Base-by-base conservation (phyloP, 345 rosid species). In the Arabidopsis suecica region DNA sequence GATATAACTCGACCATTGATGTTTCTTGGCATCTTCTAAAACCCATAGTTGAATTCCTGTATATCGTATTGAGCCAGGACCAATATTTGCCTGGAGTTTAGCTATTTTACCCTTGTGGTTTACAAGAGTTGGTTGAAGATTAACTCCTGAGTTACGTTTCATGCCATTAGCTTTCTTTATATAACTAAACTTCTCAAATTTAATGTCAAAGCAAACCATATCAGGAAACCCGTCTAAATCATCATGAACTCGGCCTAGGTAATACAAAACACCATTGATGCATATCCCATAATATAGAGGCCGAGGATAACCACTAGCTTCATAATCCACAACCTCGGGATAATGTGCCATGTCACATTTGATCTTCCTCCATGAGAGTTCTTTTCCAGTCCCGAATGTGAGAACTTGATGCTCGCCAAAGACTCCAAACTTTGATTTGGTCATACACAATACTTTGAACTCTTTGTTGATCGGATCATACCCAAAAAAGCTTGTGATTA, bases 201-300 rank as follows among this genome's bases (percentile, higher is more conserved):
- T 45, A 45, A 45, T n/a, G n/a, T 45, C 50, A 45, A 45, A 45
- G 50, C 50, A 45, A 45, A n/a, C 16, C n/a, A 45, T 45, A 45
- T 6, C 49, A 14, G 3, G 49, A 45, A 14, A 45, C 8, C 18
- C 49, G 49, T 45, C 49, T 14, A 0, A 1, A 16, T 5, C 16
- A 12, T 4, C 16, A 4, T 0, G 0, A 9, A 45, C 20, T 2
- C 1, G 5, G 9, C 8, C 49, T 45, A 45, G 6, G 20, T 45
- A 45, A 45, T 45, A 45, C 48, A 44, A 14, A 44, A 44, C 18
- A 13, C 18, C 48, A 44, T 44, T 14, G 18, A 44, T 14, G 48
- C 48, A 44, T 13, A 44, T 44, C 48, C 18, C 48, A 44, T 44
- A 18, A 44, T 44, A 44, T 14, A 44, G 18, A 5, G 48, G 12